Evolutionary conservation across 805 yeast species (phyloP).

Genomic region (Wickerhamomyces hampshirensis): DNA sequence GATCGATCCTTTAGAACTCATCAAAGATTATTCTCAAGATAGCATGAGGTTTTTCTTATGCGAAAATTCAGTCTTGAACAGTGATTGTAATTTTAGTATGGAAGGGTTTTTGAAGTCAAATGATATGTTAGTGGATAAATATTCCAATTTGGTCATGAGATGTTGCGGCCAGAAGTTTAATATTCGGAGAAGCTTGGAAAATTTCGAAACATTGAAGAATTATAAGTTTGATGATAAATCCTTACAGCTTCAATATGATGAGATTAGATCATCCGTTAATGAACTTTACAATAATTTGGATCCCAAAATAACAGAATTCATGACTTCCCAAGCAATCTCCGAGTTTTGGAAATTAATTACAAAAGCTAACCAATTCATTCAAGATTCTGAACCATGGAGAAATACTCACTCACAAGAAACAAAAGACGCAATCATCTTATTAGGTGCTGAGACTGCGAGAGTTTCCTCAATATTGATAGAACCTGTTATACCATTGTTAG

Average conservation of each 20-base stretch:
- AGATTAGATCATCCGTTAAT: conserved; percentile 31
- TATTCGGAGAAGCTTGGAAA: conserved; percentile 40
- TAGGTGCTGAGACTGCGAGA: conserved; percentile 69
- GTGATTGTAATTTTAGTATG: conserved; percentile 78
- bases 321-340: conserved; percentile 51
- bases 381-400: conserved; percentile 74
- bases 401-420: conserved; percentile 22
- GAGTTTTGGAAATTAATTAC: conserved; percentile 56
- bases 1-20: conserved; percentile 77
- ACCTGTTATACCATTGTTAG: conserved; percentile 69
- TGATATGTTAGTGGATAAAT: conserved; percentile 70
- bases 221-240: conserved; percentile 7
- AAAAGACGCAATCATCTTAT: conserved; percentile 53
- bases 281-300: conserved; percentile 36
- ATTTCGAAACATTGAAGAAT: conserved; percentile 3
- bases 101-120: conserved; percentile 46
- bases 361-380: conserved; percentile 62
- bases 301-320: conserved; percentile 38
- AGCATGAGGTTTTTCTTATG: conserved; percentile 69
- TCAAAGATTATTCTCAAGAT: conserved; percentile 64
- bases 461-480: conserved; percentile 59
- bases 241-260: conserved; percentile 6
- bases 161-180: conserved; percentile 68
- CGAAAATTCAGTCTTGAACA: conserved; percentile 67
- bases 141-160: conserved; percentile 74